Conservation (phyloP, 2,329 filamentous ascomycete species). For the Pseudocercospora vitis region DNA sequence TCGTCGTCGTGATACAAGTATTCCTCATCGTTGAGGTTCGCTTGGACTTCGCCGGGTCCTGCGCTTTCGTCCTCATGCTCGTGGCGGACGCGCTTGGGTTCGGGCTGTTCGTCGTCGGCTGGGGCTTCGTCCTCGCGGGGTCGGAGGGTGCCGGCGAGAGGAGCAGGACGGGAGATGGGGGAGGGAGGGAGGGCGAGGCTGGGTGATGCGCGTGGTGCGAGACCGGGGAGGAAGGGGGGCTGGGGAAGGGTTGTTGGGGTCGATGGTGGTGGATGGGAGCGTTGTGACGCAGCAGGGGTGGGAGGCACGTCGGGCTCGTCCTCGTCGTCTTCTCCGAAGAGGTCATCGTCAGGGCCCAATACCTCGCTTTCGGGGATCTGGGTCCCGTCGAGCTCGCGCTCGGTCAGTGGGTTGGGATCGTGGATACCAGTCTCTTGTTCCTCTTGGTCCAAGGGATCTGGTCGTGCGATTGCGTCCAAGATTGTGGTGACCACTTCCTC, state of each 20-base stretch:
- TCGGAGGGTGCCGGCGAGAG: neutral
- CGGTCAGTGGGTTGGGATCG: neutral
- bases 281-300: neutral
- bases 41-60: too few species aligned
- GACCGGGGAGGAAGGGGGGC: too few species aligned
- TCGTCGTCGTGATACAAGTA: too few species aligned
- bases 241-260: neutral
- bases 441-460: neutral
- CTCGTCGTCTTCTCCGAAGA: constrained; percentile 3
- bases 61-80: too few species aligned
- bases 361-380: neutral
- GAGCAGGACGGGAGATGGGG: too few species aligned
- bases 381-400: too few species aligned
- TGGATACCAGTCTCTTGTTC: neutral
- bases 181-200: too few species aligned
- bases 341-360: neutral
- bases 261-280: neutral
- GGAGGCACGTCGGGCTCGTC: neutral
- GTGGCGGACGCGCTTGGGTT: too few species aligned
- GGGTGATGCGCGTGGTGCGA: too few species aligned
- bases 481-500: neutral
- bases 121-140: neutral
- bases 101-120: too few species aligned
- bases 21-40: too few species aligned
- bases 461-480: neutral